These are phyloP conservation scores for Rutstroemia sp. DNA, from an alignment of 2,329 filamentous ascomycete genomes.

Conservation along the genomic window DNA sequence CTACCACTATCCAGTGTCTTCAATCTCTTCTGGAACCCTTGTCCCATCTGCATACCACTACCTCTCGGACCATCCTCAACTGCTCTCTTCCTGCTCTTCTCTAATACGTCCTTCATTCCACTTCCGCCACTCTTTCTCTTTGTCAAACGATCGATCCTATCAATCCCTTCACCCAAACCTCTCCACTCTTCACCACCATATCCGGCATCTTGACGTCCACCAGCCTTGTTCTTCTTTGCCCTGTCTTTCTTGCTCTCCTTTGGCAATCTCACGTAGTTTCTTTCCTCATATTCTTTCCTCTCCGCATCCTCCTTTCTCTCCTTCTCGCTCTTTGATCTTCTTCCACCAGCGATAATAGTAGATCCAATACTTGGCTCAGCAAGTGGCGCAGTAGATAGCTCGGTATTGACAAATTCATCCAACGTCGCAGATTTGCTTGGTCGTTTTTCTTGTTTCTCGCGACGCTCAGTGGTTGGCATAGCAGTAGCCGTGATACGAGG, in stretches of 20 bases:
- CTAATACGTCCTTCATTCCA: constrained; percentile 47
- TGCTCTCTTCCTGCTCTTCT: constrained; percentile 79
- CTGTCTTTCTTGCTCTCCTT: constrained; percentile 83
- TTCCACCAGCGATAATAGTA: constrained; percentile 73
- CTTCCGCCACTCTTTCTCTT: constrained; percentile 52
- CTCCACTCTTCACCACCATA: constrained; percentile 95
- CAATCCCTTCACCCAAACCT: constrained; percentile 73
- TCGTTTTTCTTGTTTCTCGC: constrained; percentile 51
- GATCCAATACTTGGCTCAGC: constrained; percentile 89
- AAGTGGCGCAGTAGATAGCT: constrained; percentile 73
- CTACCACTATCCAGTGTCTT: constrained; percentile 40
- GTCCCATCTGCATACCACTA: constrained; percentile 62
- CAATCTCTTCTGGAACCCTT: constrained; percentile 64
- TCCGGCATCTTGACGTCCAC: constrained; percentile 39
- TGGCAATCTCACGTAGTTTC: constrained; percentile 82
- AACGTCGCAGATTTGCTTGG: constrained; percentile 73
- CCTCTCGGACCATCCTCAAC: constrained; percentile 66
- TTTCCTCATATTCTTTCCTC: constrained; percentile 80
- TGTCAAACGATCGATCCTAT: constrained; percentile 79
- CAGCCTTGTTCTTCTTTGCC: constrained; percentile 47
- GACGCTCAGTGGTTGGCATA: constrained; percentile 56
- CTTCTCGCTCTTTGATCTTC: constrained; percentile 67
- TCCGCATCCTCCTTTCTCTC: constrained; percentile 75
- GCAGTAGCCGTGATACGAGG: constrained; percentile 81
- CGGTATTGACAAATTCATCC: constrained; percentile 83